Evolutionary conservation across 1,284 basidiomycete genomes (phyloP), one percentile per base, ranked within the genome.

Genomic region (Heterobasidion occidentale): DNA sequence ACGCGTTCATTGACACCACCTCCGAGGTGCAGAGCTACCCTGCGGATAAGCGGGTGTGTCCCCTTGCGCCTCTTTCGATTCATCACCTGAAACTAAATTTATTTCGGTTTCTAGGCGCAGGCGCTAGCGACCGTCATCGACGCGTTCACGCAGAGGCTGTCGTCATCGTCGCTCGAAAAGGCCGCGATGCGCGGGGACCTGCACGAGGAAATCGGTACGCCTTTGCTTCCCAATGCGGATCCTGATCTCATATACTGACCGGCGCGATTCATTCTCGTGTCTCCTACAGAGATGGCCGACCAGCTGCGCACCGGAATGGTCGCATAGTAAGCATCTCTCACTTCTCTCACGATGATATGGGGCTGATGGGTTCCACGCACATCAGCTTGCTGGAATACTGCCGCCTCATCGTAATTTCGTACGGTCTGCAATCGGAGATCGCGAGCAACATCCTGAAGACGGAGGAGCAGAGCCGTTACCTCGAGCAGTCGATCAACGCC

Each of bases 351-450:
- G n/a, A 17, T 14, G 12, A 20, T 11, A 36, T 50, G 17, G 38
- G 47, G 45, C 12, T 51, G 35, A 34, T 20, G 50, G 14, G 35
- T n/a, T n/a, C n/a, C 36, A 52, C 3, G 27, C 27, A 4, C 27
- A 27, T n/a, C 17, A 71, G 69, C 54, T 62, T 68, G 19, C 64
- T 59, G 54, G 62, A 69, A 27, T 69, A 72, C 49, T 70, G 69
- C 61, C 68, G 69, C 35, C 63, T 72, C 47, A 65, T 71, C 48
- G 62, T 70, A 12, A 66, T 65, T 55, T 70, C 66, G 34, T 66
- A 63, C 54, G 70, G 68, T n/a, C 61, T 70, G 51, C 69, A 69
- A 51, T 57, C 66, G 33, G 64, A 65, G 27, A 27, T 27, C 27
- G 15, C 33, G 7, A 7, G 27, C 27, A 27, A 27, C 4, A 4